phyloP scores from a whole-genome alignment of 257 asterid species.

The Salvia miltiorrhiza region DNA sequence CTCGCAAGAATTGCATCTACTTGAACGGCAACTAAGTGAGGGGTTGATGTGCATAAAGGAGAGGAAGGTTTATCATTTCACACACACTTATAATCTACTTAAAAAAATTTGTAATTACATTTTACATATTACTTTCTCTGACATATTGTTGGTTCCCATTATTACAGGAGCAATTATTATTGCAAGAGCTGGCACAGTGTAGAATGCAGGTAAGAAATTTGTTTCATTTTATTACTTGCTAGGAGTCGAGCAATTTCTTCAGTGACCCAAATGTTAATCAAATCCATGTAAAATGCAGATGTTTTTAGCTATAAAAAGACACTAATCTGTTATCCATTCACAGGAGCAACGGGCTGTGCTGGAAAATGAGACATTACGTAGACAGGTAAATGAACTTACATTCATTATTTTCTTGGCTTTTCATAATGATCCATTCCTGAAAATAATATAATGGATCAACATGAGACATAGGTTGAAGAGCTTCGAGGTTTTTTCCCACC shows the following conservation, averaged over 20 bases:
- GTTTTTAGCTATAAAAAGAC: neutral
- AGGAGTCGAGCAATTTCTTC: neutral
- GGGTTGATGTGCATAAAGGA: conserved; percentile 56
- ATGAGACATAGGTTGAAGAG: conserved; percentile 50
- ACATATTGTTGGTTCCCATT: conserved; percentile 8
- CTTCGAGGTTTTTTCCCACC: conserved; percentile 33
- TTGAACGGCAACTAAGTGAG: conserved; percentile 59
- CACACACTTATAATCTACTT: neutral
- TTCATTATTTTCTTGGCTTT: neutral
- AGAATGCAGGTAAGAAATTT: conserved; percentile 36
- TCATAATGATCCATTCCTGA: neutral
- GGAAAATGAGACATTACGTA: conserved; percentile 56
- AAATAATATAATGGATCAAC: conserved; percentile 3
- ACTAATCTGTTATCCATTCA: neutral
- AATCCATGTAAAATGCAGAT: neutral
- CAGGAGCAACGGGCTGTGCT: conserved; percentile 49
- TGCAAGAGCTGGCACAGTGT: conserved; percentile 48
- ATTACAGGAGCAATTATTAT: conserved; percentile 48
- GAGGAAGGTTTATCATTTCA: conserved; percentile 50
- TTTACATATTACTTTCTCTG: neutral
- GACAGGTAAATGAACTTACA: conserved; percentile 39
- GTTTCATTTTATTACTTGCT: neutral
- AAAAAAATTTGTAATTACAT: neutral
- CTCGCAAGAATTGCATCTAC: conserved; percentile 46
- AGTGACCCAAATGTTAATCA: too few relatives aligned